Base-by-base conservation (phyloP, 192 early-diverging fungal genomes). In the Umbelopsis vinacea region DNA sequence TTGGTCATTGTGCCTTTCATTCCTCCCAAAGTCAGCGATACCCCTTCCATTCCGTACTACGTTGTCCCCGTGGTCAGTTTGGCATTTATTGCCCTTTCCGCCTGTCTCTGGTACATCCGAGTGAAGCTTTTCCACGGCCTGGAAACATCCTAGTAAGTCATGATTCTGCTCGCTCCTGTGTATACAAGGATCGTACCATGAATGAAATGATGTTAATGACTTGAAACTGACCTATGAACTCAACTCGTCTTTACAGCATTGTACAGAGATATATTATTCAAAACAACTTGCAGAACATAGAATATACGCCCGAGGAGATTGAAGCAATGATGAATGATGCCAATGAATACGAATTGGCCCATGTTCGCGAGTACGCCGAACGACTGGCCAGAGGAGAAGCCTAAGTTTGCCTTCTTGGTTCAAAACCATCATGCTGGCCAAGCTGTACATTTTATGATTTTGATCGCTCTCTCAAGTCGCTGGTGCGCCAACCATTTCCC, bases 1-100 rank as follows among this genome's bases (percentile, higher is more conserved):
- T 81, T 88, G 71, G 76, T 82, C 2, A 71, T 89, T 35, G 79
- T 87, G 52, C 85, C 87, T 2, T 88, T 89, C 57, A 78, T 89
- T 0, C 86, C 85, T 8, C 87, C 87, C 17, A 79, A 71, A 4
- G 46, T 67, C 14, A 73, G 53, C 9, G 60, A 40, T 48, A 69
- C 33, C 53, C 35, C 6, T 21, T 52, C 57, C 12, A 47, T 78
- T 29, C 84, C 86, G 10, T 86, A 84, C 67, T 86, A 82, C 52
- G 68, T 84, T 7, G 82, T 81, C 24, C 85, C 87, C 0, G 46
- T 84, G 43, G 74, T 88, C 11, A 84, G 83, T 43, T 19, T 83
- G 46, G 45, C 79, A 12, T 76, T 83, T 7, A 85, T 86, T 2
- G 45, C 79, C 3, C 48, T 69, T 11, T 83, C 80, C 5, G 24